A percentile compares a stretch with the other conserved stretches of the same genome.
phyloP scores from a whole-genome alignment of 2,329 filamentous ascomycete genomes.

The Epichloe scottii region DNA sequence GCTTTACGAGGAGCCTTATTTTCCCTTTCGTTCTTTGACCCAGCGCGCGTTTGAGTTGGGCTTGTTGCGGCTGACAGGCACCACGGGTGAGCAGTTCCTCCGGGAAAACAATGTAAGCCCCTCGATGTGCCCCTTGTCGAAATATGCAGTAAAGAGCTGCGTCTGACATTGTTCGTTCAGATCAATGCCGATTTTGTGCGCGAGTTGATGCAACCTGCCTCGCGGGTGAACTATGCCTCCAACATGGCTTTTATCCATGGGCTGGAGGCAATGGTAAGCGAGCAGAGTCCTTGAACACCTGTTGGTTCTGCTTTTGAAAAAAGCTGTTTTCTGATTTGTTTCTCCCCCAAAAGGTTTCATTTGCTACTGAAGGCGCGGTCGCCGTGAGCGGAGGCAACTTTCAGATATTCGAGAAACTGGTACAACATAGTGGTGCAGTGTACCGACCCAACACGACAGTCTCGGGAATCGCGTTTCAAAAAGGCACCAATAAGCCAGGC shows the following conservation, averaged over 20 bases:
- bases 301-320: not conserved
- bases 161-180: conserved; percentile 15
- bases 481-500: conserved; percentile 25
- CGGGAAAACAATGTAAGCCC: conserved; percentile 39
- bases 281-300: not conserved
- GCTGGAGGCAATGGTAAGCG: conserved; percentile 64
- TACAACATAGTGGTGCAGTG: conserved; percentile 48
- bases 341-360: conserved; percentile 46
- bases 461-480: conserved; percentile 39
- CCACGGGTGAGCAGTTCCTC: conserved; percentile 65
- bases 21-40: conserved; percentile 72
- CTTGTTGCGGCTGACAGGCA: conserved; percentile 50
- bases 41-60: conserved; percentile 54
- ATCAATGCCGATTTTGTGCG: conserved; percentile 56
- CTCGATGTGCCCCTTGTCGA: too few relatives aligned
- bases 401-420: conserved; percentile 82
- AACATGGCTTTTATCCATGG: conserved; percentile 82
- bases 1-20: conserved; percentile 70
- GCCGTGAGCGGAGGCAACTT: conserved; percentile 79
- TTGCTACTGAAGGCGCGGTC: conserved; percentile 77
- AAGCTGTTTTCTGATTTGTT: not conserved
- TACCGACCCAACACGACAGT: conserved; percentile 58
- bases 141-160: too few relatives aligned
- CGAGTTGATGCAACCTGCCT: conserved; percentile 82
- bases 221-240: conserved; percentile 87